Percentiles rank a stretch among this genome's conserved stretches.
These are phyloP conservation scores for Komagataella mondaviorum DNA, from an alignment of 805 yeast genomes.

Conservation along the genomic window DNA sequence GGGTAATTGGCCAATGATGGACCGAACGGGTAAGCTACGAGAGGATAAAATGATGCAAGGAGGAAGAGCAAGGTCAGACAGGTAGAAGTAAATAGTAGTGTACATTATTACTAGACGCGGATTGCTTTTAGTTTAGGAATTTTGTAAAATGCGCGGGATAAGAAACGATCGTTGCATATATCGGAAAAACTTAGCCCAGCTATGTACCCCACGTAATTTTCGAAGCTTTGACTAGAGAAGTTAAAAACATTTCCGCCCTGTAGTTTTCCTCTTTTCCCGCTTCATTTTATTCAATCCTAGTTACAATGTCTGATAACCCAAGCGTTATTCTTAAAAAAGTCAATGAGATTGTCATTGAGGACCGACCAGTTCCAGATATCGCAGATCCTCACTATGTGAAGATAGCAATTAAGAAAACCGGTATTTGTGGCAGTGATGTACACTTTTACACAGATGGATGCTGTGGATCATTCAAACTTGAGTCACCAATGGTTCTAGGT, in stretches of 20 bases:
- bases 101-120: neutral
- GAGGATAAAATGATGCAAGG: constrained; percentile 39
- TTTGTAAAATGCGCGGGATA: neutral
- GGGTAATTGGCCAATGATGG: constrained; percentile 85
- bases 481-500: constrained; percentile 69
- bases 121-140: neutral
- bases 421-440: constrained; percentile 81
- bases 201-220: neutral
- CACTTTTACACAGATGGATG: constrained; percentile 73
- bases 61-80: neutral
- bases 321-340: constrained; percentile 54
- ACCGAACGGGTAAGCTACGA: constrained; percentile 71
- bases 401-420: constrained; percentile 68
- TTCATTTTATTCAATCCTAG: neutral
- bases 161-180: neutral
- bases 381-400: constrained; percentile 55
- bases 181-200: neutral
- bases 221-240: neutral
- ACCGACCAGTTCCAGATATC: constrained; percentile 53
- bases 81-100: neutral
- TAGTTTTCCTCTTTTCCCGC: neutral
- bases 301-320: constrained; percentile 12
- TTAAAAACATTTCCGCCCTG: neutral
- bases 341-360: constrained; percentile 51
- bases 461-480: constrained; percentile 65